Conservation (phyloP, 352 stramenopile species). For the Pythium sukuiense region DNA sequence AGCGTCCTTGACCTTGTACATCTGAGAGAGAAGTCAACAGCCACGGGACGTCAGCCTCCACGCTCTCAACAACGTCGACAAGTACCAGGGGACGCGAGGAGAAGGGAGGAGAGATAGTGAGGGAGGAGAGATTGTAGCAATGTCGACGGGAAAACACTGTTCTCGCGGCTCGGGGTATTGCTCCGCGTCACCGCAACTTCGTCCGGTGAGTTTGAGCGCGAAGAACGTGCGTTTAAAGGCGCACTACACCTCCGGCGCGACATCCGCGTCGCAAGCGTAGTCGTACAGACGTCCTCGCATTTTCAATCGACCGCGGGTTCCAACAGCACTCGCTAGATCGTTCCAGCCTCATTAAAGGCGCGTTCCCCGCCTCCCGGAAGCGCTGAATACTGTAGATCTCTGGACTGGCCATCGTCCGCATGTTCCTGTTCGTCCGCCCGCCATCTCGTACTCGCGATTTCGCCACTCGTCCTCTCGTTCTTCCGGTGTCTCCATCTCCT, state of each 20-base stretch:
- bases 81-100: neutral
- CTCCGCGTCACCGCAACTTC: too few relatives aligned
- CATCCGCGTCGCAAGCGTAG: too few relatives aligned
- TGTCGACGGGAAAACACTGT: neutral
- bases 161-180: too few relatives aligned
- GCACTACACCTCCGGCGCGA: too few relatives aligned
- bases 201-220: too few relatives aligned
- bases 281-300: too few relatives aligned
- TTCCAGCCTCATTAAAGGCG: too few relatives aligned
- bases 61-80: neutral
- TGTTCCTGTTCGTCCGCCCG: neutral
- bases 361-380: too few relatives aligned
- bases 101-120: neutral
- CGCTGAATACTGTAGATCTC: too few relatives aligned
- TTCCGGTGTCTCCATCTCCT: slow-evolving; percentile 3
- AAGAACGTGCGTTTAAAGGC: too few relatives aligned
- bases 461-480: neutral
- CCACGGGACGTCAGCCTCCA: slow-evolving; percentile 1
- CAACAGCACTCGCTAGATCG: too few relatives aligned
- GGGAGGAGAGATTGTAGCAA: neutral
- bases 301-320: too few relatives aligned
- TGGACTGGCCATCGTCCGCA: neutral
- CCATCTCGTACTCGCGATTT: neutral
- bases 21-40: slow-evolving; percentile 40
- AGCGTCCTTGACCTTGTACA: slow-evolving; percentile 96